Evolutionary conservation across 1,284 basidiomycete species (phyloP), one percentile per base, ranked within the genome.

Genomic region (Wallemia hederae): DNA sequence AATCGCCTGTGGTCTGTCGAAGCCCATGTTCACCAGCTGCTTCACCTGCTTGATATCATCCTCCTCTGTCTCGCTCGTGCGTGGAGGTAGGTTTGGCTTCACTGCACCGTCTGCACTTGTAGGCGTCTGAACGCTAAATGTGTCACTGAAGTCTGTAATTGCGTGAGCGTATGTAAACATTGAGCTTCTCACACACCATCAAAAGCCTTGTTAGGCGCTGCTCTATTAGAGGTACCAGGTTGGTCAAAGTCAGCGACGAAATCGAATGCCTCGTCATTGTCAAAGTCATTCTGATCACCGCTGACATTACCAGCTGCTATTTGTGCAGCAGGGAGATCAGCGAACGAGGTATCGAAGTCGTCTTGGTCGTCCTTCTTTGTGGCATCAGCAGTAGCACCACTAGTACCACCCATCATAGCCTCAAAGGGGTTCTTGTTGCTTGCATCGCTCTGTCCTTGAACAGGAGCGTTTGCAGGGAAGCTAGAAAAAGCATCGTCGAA

Each of bases 41-140:
- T 83, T 86, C 29, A 89, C 82, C 0, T 79, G 72, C 64, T 81
- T 80, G 19, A 81, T 79, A 64, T 88, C 85, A 63, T 85, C 83
- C 27, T 80, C 80, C 49, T 28, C 39, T 56, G 39, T 24, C 5
- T 56, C 24, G 15, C 27, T 5, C 27, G 39, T 11, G 49, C 39
- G 33, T n/a, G 39, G 25, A 27, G 59, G 27, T 55, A 49, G 27
- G 34, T 27, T 24, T 60, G 59, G 49, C 49, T 55, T 55, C 24
- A 27, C 24, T 26, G 39, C 9, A 29, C 27, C 34, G 26, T 60
- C 39, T 60, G 49, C 26, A 60, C 27, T 26, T 27, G 26, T 15
- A 27, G 59, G 25, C 34, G 39, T 25, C 25, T 56, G 17, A 24
- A 55, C 24, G 27, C 56, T 26, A 29, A 56, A 28, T 26, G 22